Percentiles rank a stretch among this genome's conserved stretches.
phyloP scores from a whole-genome alignment of 148 eudicot species.

The Silene conica region DNA sequence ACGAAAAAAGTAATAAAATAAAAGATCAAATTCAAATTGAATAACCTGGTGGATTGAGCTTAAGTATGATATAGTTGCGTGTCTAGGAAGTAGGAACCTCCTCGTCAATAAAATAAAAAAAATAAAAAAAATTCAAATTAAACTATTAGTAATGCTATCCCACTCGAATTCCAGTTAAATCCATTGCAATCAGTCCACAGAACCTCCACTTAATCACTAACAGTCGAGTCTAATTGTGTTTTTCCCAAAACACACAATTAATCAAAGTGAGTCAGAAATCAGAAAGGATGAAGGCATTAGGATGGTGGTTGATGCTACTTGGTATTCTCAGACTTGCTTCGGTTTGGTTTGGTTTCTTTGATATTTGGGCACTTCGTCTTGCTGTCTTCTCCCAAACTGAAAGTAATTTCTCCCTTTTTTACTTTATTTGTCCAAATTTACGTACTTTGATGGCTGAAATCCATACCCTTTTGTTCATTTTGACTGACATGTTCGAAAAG shows the following conservation, averaged over 20 bases:
- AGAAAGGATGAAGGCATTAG: constrained; percentile 61
- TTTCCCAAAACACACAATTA: neutral
- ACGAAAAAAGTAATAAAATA: no score
- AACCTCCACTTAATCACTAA: no score
- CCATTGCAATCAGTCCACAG: no score
- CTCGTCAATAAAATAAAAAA: no score
- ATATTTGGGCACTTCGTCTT: constrained; percentile 91
- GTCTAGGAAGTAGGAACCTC: no score
- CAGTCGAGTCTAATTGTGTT: neutral
- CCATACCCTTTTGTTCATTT: constrained; percentile 11
- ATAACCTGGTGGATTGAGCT: no score
- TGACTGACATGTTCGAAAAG: neutral
- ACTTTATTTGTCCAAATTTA: neutral
- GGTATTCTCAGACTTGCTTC: constrained; percentile 80
- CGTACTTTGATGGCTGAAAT: constrained; percentile 1
- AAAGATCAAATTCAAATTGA: no score
- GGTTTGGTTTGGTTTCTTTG: constrained; percentile 94
- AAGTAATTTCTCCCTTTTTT: constrained; percentile 33
- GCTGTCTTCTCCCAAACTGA: constrained; percentile 82
- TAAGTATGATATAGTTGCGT: no score
- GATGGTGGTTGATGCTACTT: constrained; percentile 84
- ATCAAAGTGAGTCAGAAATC: neutral
- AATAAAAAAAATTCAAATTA: no score
- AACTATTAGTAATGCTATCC: no score
- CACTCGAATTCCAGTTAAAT: no score